Percentiles rank a stretch among this genome's conserved stretches.
Conservation (phyloP, 306 rosid species). For the Castanospermum australe region DNA sequence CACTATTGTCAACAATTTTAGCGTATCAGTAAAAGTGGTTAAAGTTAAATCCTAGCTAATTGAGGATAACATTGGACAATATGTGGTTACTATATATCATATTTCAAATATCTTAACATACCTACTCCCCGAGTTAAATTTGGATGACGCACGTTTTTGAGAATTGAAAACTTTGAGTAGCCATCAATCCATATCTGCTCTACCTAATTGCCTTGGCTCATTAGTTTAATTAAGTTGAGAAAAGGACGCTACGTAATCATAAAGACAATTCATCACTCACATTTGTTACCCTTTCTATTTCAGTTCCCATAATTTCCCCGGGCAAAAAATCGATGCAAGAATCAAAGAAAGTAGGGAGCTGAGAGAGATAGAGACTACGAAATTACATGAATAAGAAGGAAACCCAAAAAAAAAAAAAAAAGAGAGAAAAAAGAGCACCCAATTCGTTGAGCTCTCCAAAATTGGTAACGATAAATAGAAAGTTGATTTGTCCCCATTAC, state of each 20-base stretch:
- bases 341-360: neutral
- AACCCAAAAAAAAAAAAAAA: no score
- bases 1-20: neutral
- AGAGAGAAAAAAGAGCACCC: neutral
- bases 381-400: neutral
- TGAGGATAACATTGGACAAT: neutral
- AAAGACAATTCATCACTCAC: slow-evolving; percentile 14
- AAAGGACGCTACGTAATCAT: slow-evolving; percentile 27
- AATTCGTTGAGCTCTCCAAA: slow-evolving; percentile 18
- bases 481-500: slow-evolving; percentile 41
- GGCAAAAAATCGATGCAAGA: neutral
- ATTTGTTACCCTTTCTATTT: slow-evolving; percentile 16
- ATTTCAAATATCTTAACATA: slow-evolving; percentile 22
- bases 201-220: slow-evolving; percentile 54
- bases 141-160: slow-evolving; percentile 30
- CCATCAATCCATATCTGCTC: slow-evolving; percentile 69
- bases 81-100: neutral
- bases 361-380: neutral
- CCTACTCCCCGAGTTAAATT: slow-evolving; percentile 44
- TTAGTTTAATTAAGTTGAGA: slow-evolving; percentile 26
- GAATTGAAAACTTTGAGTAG: slow-evolving; percentile 34
- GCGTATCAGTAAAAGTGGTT: neutral
- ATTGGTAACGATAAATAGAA: slow-evolving; percentile 29
- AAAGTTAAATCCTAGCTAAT: neutral
- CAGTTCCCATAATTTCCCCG: neutral